Conservation (phyloP, 345 rosid genomes). For the Eutrema heterophyllum region DNA sequence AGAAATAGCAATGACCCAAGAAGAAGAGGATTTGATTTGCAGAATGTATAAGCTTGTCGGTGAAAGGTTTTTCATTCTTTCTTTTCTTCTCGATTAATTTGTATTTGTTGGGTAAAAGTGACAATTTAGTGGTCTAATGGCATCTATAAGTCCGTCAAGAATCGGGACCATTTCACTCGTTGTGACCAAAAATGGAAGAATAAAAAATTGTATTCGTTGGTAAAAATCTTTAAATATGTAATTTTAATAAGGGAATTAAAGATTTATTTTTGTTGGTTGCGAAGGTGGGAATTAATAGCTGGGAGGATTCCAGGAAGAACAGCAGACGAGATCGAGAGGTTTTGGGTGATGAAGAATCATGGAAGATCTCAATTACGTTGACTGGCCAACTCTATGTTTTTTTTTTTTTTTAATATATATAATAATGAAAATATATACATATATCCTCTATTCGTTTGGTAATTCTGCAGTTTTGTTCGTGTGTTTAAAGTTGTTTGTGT, state of each 20-base stretch:
- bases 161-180: too few species aligned
- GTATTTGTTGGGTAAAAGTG: background rate
- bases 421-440: background rate
- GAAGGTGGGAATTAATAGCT: constrained; percentile 64
- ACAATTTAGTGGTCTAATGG: too few species aligned
- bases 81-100: background rate
- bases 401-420: background rate
- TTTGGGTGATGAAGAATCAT: constrained; percentile 48
- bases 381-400: background rate
- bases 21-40: constrained; percentile 53
- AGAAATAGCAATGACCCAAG: constrained; percentile 38
- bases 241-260: background rate
- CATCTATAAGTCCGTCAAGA: too few species aligned
- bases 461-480: constrained; percentile 25
- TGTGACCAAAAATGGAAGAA: too few species aligned
- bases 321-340: constrained; percentile 56
- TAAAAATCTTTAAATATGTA: background rate
- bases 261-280: background rate
- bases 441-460: constrained; percentile 13
- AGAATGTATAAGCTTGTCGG: constrained; percentile 53
- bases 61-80: constrained; percentile 38
- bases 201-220: background rate
- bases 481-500: background rate
- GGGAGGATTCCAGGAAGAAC: constrained; percentile 79
- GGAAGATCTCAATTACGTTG: constrained; percentile 25